These are phyloP conservation scores for Euphorbia corollata DNA, from an alignment of 441 rosid genomes.

Conservation along the genomic window DNA sequence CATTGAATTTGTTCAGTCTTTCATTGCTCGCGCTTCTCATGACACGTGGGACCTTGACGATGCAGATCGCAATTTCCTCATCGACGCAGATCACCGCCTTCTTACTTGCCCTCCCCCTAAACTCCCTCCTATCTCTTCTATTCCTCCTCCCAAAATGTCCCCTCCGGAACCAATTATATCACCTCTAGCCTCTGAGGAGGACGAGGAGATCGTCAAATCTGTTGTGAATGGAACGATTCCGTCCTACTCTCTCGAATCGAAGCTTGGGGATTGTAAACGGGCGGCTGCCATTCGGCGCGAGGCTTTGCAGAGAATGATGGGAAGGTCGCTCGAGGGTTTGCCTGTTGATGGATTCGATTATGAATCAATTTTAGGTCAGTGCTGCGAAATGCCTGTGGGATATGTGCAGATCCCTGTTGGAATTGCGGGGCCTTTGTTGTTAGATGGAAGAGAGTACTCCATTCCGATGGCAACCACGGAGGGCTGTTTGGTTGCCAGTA, in stretches of 20 bases:
- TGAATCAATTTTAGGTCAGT: constrained; percentile 69
- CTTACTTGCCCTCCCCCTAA: constrained; percentile 17
- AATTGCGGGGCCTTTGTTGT: constrained; percentile 65
- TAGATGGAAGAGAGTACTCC: constrained; percentile 58
- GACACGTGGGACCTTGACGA: constrained; percentile 65
- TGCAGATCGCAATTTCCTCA: constrained; percentile 15
- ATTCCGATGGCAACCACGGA: constrained; percentile 95
- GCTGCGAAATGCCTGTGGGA: constrained; percentile 93
- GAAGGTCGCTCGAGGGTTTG: constrained; percentile 57
- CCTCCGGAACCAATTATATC: constrained; percentile 20
- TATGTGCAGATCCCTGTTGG: constrained; percentile 89
- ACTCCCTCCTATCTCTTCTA: constrained; percentile 20
- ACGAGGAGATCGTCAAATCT: constrained; percentile 59
- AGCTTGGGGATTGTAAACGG: constrained; percentile 68
- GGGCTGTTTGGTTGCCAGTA: constrained; percentile 80
- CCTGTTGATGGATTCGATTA: constrained; percentile 90
- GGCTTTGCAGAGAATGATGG: constrained; percentile 63
- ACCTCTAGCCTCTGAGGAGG: constrained; percentile 40
- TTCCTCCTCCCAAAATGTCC: constrained; percentile 18
- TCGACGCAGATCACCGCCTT: constrained; percentile 19
- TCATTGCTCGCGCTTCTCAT: constrained; percentile 49
- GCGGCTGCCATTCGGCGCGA: constrained; percentile 70
- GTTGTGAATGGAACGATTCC: constrained; percentile 50
- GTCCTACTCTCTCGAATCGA: constrained; percentile 56
- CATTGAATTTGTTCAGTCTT: constrained; percentile 75